Base-by-base conservation (phyloP, 805 yeast species). In the Kodamaea hsintzibuensis region DNA sequence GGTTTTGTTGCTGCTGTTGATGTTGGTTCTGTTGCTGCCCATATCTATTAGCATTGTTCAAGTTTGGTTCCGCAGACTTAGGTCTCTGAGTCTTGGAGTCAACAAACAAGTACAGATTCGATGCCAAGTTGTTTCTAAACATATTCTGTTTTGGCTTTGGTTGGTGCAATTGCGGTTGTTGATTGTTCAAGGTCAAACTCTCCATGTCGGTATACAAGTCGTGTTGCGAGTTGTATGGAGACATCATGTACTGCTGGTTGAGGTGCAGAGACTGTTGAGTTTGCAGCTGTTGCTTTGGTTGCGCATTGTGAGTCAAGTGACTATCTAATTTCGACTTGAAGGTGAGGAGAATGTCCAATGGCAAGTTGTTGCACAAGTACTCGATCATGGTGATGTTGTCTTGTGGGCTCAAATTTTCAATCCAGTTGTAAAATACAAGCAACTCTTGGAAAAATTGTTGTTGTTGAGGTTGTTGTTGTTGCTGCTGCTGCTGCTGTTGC, bases 311-410 rank as follows among this genome's bases (percentile, higher is more conserved):
- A 38, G 61, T 53, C 58, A 75, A 65, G 57, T 70, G 74, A 47
- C 53, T 65, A 55, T 81, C 84, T 52, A 83, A 59, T 58, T 77
- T 79, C 30, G 77, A 62, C 62, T 76, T 79, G 52, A 83, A 79
- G 49, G 82, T 73, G 37, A 76, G 69, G 56, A 82, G 65, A 13
- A 80, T 77, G 57, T 83, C 86, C 52, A 80, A 77, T 7, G 82
- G 79, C 58, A 83, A 67, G 54, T 73, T 72, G 47, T 77, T 70
- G 55, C 84, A 71, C 64, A 83, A 67, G 62, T 81, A 79, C 60
- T 83, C 87, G 55, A 82, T 73, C 67, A 82, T 79, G 49, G 80
- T 70, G 53, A 79, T 71, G 58, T 75, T 81, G 57, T 83, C 86
- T 46, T 74, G 76, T n/a, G 81, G 75, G 47, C 71, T 73, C 64